phyloP scores from a whole-genome alignment of 2,329 filamentous ascomycete genomes.

The Colletotrichum cereale region DNA sequence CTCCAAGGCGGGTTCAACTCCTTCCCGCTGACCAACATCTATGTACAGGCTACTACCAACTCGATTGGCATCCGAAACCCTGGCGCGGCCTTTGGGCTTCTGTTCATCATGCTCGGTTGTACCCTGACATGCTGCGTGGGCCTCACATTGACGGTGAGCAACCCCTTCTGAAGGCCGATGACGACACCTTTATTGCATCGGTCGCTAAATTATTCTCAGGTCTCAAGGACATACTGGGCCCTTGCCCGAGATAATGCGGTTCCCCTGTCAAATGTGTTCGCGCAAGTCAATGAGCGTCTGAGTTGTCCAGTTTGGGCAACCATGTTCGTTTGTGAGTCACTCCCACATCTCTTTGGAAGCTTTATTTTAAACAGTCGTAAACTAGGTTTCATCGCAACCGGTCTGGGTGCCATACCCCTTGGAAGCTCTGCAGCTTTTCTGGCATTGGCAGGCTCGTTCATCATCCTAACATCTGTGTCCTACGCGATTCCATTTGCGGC shows the following conservation, averaged over 20 bases:
- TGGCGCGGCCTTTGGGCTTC: constrained; percentile 67
- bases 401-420: constrained; percentile 68
- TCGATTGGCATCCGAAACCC: constrained; percentile 57
- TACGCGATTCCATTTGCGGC: constrained; percentile 63
- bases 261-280: constrained; percentile 56
- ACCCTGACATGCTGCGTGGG: constrained; percentile 62
- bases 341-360: neutral
- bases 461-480: constrained; percentile 67
- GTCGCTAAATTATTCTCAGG: constrained; percentile 20
- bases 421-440: constrained; percentile 67
- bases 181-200: neutral
- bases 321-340: constrained; percentile 58
- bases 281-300: constrained; percentile 61
- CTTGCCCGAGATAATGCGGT: constrained; percentile 72
- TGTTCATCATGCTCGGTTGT: constrained; percentile 68
- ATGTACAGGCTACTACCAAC: constrained; percentile 66
- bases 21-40: constrained; percentile 74
- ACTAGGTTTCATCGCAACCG: constrained; percentile 59
- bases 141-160: constrained; percentile 61
- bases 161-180: neutral
- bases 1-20: constrained; percentile 64
- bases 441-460: constrained; percentile 69
- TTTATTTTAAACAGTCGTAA: neutral
- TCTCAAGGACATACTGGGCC: constrained; percentile 60
- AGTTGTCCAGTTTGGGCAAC: constrained; percentile 72